phyloP scores from a whole-genome alignment of 1,284 basidiomycete genomes.

The Schizopora paradoxa region DNA sequence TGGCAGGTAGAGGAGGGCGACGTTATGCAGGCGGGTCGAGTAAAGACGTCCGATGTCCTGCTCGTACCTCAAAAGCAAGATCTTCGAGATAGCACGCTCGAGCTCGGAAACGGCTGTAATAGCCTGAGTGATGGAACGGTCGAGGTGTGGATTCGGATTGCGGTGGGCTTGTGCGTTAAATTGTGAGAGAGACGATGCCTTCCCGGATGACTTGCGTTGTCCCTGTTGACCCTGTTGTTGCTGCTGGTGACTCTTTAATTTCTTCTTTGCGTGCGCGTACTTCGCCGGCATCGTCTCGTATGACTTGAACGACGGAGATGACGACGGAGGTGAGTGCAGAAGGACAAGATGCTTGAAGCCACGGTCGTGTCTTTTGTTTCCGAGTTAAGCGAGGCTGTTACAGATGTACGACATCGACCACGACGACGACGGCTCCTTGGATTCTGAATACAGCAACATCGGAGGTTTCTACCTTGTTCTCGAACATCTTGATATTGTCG shows the following conservation, averaged over 20 bases:
- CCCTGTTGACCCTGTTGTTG: constrained; percentile 32
- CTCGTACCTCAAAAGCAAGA: constrained; percentile 60
- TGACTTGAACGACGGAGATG: constrained; percentile 4
- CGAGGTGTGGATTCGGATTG: constrained; percentile 42
- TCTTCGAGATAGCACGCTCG: constrained; percentile 56
- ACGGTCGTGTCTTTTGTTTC: not conserved
- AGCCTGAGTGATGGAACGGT: constrained; percentile 47
- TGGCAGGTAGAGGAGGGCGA: constrained; percentile 57
- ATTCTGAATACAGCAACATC: constrained; percentile 1
- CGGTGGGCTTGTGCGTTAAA: constrained; percentile 27
- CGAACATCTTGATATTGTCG: constrained; percentile 6
- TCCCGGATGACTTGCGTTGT: constrained; percentile 6
- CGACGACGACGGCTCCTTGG: not conserved
- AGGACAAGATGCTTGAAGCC: not conserved
- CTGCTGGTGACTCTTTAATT: constrained; percentile 33
- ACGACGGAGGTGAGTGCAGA: not conserved
- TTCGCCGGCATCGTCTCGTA: constrained; percentile 62
- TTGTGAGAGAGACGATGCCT: not conserved
- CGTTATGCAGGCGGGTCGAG: constrained; percentile 57
- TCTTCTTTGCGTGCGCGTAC: constrained; percentile 67
- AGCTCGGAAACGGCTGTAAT: constrained; percentile 47
- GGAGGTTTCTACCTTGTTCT: constrained; percentile 1
- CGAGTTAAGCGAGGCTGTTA: constrained; percentile 2
- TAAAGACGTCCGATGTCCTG: constrained; percentile 66
- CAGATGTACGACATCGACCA: constrained; percentile 3